Percentiles rank a stretch among this genome's conserved stretches.
Evolutionary conservation across 208 protist genomes (phyloP).

Genomic region (Vickermania ingenoplastis): DNA sequence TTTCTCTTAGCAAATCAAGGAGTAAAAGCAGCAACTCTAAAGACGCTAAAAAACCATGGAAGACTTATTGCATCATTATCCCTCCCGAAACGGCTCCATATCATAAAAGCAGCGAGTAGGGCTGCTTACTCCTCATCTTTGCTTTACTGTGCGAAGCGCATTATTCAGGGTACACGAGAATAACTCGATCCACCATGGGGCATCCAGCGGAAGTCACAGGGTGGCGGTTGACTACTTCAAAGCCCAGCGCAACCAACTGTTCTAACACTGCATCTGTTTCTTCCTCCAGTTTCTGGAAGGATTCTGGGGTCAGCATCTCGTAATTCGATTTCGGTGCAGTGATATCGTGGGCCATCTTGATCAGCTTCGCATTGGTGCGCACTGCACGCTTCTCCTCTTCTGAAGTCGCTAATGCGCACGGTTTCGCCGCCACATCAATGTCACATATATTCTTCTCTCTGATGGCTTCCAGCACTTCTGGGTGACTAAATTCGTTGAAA

Average conservation of each 20-base stretch:
- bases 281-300: conserved; percentile 18
- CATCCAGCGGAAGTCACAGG: conserved; percentile 65
- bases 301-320: conserved; percentile 35
- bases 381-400: conserved; percentile 47
- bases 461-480: conserved; percentile 52
- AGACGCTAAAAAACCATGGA: too few species aligned
- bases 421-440: conserved; percentile 35
- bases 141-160: too few species aligned
- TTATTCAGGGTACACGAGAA: conserved; percentile 48
- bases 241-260: conserved; percentile 47
- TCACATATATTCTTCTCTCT: conserved; percentile 42
- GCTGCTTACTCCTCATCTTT: too few species aligned
- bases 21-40: too few species aligned
- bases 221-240: conserved; percentile 39
- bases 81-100: too few species aligned
- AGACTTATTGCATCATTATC: too few species aligned
- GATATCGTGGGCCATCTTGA: conserved; percentile 49
- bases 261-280: conserved; percentile 34
- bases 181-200: conserved; percentile 73
- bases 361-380: conserved; percentile 73
- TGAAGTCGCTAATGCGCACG: conserved; percentile 22
- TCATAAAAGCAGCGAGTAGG: too few species aligned
- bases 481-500: conserved; percentile 73
- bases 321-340: conserved; percentile 24
- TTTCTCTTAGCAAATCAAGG: too few species aligned